Conservation (phyloP, 345 rosid genomes). For the Hibiscus mutabilis region DNA sequence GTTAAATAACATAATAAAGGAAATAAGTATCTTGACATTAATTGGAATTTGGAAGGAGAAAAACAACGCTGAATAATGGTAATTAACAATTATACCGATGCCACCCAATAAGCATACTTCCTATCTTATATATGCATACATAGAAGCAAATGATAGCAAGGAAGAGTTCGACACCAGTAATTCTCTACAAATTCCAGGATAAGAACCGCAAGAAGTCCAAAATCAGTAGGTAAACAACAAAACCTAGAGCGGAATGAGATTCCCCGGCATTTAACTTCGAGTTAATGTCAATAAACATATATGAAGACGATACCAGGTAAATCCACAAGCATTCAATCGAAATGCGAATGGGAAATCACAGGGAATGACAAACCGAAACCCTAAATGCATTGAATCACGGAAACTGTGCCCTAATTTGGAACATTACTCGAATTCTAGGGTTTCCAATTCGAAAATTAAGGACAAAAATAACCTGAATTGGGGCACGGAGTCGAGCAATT, state of each 20-base stretch:
- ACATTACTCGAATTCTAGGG: slow-evolving; percentile 34
- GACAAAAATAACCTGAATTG: slow-evolving; percentile 38
- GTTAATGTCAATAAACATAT: slow-evolving; percentile 15
- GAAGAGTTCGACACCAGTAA: slow-evolving; percentile 2
- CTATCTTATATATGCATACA: neutral
- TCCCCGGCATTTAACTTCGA: slow-evolving; percentile 14
- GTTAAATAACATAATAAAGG: neutral
- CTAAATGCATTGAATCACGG: slow-evolving; percentile 14
- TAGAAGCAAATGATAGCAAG: slow-evolving; percentile 1
- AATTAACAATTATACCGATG: slow-evolving; percentile 7
- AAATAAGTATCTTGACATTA: neutral
- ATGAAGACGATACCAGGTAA: slow-evolving; percentile 3
- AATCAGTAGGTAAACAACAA: slow-evolving; percentile 18
- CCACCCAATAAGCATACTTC: neutral
- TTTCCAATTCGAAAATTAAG: slow-evolving; percentile 23
- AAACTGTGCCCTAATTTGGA: slow-evolving; percentile 25
- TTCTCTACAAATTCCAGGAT: slow-evolving; percentile 1
- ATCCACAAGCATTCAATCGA: slow-evolving; percentile 19
- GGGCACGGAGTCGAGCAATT: slow-evolving; percentile 19
- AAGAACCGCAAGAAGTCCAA: slow-evolving; percentile 10
- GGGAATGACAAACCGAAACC: slow-evolving; percentile 10
- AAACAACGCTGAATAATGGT: neutral
- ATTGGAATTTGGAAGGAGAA: neutral
- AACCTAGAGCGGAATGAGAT: slow-evolving; percentile 9
- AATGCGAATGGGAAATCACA: neutral